These are phyloP conservation scores for Eleusine indica DNA, from an alignment of 176 grass and related monocot species.

Conservation along the genomic window DNA sequence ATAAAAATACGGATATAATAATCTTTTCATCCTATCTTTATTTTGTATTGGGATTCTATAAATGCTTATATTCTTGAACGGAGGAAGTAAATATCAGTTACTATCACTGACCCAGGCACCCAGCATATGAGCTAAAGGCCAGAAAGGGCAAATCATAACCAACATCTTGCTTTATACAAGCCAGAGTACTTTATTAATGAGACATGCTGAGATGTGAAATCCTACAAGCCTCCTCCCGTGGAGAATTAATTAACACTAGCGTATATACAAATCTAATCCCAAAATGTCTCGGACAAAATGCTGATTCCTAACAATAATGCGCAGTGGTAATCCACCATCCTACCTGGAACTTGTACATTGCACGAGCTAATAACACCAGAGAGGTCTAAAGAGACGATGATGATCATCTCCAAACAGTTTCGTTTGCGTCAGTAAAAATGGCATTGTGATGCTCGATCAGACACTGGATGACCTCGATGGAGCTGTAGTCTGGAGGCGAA, in stretches of 20 bases:
- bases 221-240: conserved; percentile 12
- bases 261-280: conserved; percentile 50
- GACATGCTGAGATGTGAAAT: neutral
- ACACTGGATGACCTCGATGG: conserved; percentile 93
- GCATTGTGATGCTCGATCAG: conserved; percentile 95
- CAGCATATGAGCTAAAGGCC: neutral
- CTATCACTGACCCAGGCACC: neutral
- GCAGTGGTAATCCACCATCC: conserved; percentile 26
- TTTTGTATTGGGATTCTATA: too few species aligned
- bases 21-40: too few species aligned
- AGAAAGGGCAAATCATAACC: neutral
- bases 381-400: conserved; percentile 6
- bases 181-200: conserved; percentile 36
- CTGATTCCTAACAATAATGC: conserved; percentile 28
- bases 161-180: conserved; percentile 27
- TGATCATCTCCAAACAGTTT: conserved; percentile 77
- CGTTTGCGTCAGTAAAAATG: conserved; percentile 86
- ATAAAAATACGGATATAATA: too few species aligned
- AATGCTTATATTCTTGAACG: too few species aligned
- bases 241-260: conserved; percentile 42
- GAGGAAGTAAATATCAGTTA: neutral
- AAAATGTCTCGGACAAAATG: conserved; percentile 45
- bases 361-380: conserved; percentile 48
- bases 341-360: conserved; percentile 57
- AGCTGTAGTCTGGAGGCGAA: conserved; percentile 76